Base-by-base conservation (phyloP, 371 early-diverging fungal species). In the Mortierella sp. region DNA sequence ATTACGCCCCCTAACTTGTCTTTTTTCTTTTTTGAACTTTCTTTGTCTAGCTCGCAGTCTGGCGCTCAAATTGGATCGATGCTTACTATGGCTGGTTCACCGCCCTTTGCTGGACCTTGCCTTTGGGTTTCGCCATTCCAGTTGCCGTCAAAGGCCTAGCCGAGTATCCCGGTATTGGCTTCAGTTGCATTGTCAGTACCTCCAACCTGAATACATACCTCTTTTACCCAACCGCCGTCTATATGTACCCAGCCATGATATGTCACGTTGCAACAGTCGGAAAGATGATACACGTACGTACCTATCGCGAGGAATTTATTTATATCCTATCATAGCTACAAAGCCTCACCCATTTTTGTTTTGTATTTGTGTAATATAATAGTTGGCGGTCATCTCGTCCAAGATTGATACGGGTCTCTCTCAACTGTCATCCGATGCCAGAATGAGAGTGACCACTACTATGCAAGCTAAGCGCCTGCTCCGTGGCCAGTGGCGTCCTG, bases 91-190 rank as follows among this genome's bases (percentile, higher is more conserved):
- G 72, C 1, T 67, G 80, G 70, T 83, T 81, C 63, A 70, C 80
- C 2, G 74, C 70, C 23, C 55, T 85, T 35, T 86, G 87, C 78
- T 86, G 85, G 85, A 70, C 76, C 35, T 58, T 83, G 26, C 85
- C 87, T 2, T 42, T 84, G 28, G 69, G 68, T 8, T 83, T 84
- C 56, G 85, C 85, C 0, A 68, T 83, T 61, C 76, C 82, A 26
- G 75, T 85, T n/a, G 77, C 82, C 7, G 70, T 77, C 53, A 56
- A 69, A 58, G 64, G 75, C 43, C 53, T 75, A 62, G 72, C 84
- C 9, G 81, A 85, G 70, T 83, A 80, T 49, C 80, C 80, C 4
- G 77, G 77, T 23, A 75, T 83, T 23, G 87, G 87, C 43, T 73
- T 83, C 63, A 79, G 85, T 35, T 83, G 84, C 59, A 55, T 85